A percentile compares a stretch with the other conserved stretches of the same genome.
phyloP scores from a whole-genome alignment of 1,139 yeast species.

The Taphrina sp. region DNA sequence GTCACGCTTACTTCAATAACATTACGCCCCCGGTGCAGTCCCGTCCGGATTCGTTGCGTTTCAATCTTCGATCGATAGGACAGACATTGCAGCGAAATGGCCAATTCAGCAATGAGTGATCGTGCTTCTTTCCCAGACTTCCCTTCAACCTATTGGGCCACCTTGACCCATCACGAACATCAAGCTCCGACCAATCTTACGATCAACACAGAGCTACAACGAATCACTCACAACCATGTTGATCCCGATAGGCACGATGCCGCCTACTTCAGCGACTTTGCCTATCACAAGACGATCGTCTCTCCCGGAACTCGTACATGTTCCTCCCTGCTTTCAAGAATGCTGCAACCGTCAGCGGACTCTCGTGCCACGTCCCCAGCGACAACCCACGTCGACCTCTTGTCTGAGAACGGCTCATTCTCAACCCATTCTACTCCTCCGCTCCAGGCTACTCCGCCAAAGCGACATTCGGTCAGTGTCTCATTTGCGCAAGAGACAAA shows the following conservation, averaged over 20 bases:
- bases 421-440: slow-evolving; percentile 29
- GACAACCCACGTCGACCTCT: slow-evolving; percentile 16
- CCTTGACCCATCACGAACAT: slow-evolving; percentile 16
- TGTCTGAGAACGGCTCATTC: slow-evolving; percentile 24
- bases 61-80: background rate
- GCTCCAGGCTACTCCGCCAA: slow-evolving; percentile 19
- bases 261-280: slow-evolving; percentile 16
- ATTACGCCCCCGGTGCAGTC: slow-evolving; percentile 9
- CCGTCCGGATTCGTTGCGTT: too few relatives aligned
- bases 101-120: background rate
- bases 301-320: slow-evolving; percentile 26
- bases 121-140: slow-evolving; percentile 10
- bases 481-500: background rate
- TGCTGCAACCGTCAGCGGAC: slow-evolving; percentile 11
- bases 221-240: background rate
- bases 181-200: background rate
- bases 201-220: slow-evolving; percentile 8
- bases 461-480: background rate
- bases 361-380: slow-evolving; percentile 13
- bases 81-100: background rate
- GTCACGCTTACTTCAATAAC: too few relatives aligned
- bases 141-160: slow-evolving; percentile 18
- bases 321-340: slow-evolving; percentile 23
- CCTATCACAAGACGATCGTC: slow-evolving; percentile 10
- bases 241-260: slow-evolving; percentile 10